Conservation (phyloP, 225 moss, liverwort and hornwort species). For the Sphagnum tenellum region DNA sequence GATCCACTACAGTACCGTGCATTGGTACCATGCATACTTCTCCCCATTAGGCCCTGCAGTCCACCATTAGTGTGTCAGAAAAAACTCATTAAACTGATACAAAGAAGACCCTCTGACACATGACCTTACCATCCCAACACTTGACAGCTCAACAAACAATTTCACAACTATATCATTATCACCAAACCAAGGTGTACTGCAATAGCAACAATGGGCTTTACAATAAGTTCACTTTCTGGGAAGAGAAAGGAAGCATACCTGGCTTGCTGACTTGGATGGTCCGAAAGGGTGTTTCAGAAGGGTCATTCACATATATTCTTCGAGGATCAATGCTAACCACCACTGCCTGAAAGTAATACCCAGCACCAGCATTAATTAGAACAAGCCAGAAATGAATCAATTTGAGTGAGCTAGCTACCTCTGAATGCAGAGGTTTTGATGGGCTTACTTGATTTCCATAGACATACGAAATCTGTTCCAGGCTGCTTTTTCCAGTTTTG, state of each 20-base stretch:
- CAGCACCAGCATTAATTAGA: slow-evolving; percentile 1
- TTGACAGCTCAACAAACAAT: too few species aligned
- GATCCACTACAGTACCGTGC: slow-evolving; percentile 44
- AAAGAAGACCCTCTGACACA: too few species aligned
- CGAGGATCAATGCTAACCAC: slow-evolving; percentile 98
- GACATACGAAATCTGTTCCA: slow-evolving; percentile 90
- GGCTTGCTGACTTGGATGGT: slow-evolving; percentile 51
- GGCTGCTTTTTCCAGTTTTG: slow-evolving; percentile 85
- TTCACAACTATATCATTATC: too few species aligned
- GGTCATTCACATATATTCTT: slow-evolving; percentile 70
- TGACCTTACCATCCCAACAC: too few species aligned
- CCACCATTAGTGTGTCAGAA: background rate
- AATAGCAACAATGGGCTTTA: too few species aligned
- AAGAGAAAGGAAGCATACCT: slow-evolving; percentile 24
- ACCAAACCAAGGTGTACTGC: too few species aligned
- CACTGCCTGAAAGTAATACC: slow-evolving; percentile 56
- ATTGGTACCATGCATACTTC: slow-evolving; percentile 92
- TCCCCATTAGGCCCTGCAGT: slow-evolving; percentile 84
- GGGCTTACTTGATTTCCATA: slow-evolving; percentile 81
- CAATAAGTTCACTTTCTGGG: too few species aligned
- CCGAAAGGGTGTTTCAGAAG: slow-evolving; percentile 59
- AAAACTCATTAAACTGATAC: too few species aligned
- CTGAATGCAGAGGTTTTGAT: too few species aligned
- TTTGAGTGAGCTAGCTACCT: background rate
- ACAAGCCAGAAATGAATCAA: background rate